These are phyloP conservation scores for Alternaria burnsii DNA, from an alignment of 2,329 filamentous ascomycete genomes.

Conservation along the genomic window DNA sequence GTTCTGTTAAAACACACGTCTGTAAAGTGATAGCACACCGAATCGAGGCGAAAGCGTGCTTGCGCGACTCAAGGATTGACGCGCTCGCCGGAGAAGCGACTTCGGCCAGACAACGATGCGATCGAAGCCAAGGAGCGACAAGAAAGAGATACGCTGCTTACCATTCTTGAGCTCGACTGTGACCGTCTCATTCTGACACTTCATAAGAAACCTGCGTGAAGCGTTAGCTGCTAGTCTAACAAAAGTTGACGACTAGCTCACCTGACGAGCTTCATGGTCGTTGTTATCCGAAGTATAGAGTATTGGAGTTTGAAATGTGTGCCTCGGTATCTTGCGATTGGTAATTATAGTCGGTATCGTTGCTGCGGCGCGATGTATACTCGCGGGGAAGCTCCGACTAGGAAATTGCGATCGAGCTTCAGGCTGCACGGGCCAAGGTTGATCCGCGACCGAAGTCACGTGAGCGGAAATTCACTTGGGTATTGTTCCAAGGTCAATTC, in stretches of 20 bases:
- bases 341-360: conserved; percentile 4
- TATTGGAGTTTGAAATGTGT: not conserved
- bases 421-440: conserved; percentile 28
- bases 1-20: conserved; percentile 3
- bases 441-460: conserved; percentile 24
- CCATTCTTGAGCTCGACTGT: conserved; percentile 99
- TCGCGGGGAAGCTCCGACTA: conserved; percentile 32
- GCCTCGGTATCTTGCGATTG: not conserved
- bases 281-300: conserved; percentile 4
- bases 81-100: not conserved
- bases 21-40: not conserved
- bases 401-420: conserved; percentile 36
- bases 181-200: conserved; percentile 98
- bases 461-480: not conserved
- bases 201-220: conserved; percentile 87
- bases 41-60: not conserved
- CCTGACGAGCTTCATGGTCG: conserved; percentile 51
- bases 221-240: conserved; percentile 27
- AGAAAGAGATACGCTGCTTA: conserved; percentile 51
- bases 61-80: conserved; percentile 7
- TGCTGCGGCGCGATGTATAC: conserved; percentile 25
- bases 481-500: not conserved
- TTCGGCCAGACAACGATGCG: not conserved
- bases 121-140: not conserved
- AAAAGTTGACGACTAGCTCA: conserved; percentile 16